A percentile compares a stretch with the other conserved stretches of the same genome.
Evolutionary conservation across 2,329 filamentous ascomycete species (phyloP).

Genomic region (Colletotrichum eleusines): DNA sequence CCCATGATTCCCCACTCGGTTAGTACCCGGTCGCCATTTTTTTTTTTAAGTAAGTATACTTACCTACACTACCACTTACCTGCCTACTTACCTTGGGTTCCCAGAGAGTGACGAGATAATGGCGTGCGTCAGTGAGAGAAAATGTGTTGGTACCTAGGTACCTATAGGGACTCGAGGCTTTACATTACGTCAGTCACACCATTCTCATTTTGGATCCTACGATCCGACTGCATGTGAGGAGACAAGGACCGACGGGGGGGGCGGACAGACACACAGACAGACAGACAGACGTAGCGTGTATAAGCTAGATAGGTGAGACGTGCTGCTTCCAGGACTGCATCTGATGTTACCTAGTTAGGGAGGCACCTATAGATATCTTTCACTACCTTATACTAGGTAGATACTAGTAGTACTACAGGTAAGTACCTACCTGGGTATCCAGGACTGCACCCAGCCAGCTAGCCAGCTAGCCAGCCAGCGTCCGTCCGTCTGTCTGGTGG

Average conservation of each 20-base stretch:
- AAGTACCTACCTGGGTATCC: no score
- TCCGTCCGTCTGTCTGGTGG: background rate
- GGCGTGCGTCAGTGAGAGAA: slow-evolving; percentile 29
- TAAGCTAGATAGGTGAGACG: background rate
- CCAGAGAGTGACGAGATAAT: slow-evolving; percentile 24
- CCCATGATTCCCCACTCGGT: no score
- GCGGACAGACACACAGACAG: background rate
- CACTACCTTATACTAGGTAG: no score
- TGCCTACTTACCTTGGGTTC: no score
- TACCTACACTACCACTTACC: background rate
- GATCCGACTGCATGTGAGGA: no score
- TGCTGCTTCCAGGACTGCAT: background rate
- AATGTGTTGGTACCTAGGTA: background rate
- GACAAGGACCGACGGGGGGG: background rate
- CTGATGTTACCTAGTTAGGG: background rate
- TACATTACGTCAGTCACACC: background rate
- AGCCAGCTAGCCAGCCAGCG: no score
- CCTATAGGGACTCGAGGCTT: background rate
- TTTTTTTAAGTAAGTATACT: no score
- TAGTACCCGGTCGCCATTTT: no score
- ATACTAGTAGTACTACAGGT: no score
- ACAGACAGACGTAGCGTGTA: background rate
- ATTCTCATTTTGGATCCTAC: background rate
- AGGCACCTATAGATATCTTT: no score
- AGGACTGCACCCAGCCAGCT: no score